These are phyloP conservation scores for Cyberlindnera saturnus DNA, from an alignment of 805 yeast genomes.

Conservation along the genomic window DNA sequence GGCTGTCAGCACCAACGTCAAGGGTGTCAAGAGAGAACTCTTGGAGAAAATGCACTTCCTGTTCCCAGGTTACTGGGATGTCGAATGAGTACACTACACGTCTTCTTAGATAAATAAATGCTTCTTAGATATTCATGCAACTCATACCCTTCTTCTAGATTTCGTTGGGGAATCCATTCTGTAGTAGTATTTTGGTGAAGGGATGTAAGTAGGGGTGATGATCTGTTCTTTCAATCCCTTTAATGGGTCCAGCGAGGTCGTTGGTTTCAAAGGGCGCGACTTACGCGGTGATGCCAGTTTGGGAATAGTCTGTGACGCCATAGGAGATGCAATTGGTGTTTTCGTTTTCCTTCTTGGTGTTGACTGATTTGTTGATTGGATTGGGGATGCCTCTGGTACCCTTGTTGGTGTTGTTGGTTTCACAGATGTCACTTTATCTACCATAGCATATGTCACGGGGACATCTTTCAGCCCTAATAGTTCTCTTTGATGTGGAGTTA, in stretches of 20 bases:
- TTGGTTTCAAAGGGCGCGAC: slow-evolving; percentile 3
- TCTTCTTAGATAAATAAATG: not conserved
- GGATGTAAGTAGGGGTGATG: slow-evolving; percentile 24
- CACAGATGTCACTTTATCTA: too few relatives aligned
- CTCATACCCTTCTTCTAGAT: slow-evolving; percentile 21
- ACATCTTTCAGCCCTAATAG: slow-evolving; percentile 27
- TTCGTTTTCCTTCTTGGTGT: slow-evolving; percentile 15
- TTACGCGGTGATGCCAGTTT: slow-evolving; percentile 5
- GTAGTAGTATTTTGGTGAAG: slow-evolving; percentile 25
- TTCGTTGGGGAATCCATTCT: slow-evolving; percentile 27
- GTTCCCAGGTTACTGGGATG: slow-evolving; percentile 88
- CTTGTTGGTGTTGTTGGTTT: slow-evolving; percentile 6
- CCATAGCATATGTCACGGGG: slow-evolving; percentile 1
- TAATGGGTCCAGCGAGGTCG: slow-evolving; percentile 2
- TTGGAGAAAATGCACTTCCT: slow-evolving; percentile 77
- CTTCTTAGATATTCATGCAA: not conserved
- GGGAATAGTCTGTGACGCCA: slow-evolving; percentile 20
- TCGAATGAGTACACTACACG: slow-evolving; percentile 6
- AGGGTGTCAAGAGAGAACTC: slow-evolving; percentile 66
- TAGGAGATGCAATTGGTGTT: slow-evolving; percentile 24
- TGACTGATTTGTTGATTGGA: not conserved
- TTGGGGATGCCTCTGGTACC: slow-evolving; percentile 6
- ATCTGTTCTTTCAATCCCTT: slow-evolving; percentile 2
- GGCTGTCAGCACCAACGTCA: slow-evolving; percentile 72
- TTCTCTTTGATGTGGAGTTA: slow-evolving; percentile 27